A percentile compares a stretch with the other conserved stretches of the same genome.
Evolutionary conservation across 805 yeast species (phyloP).

Genomic region (Candida ponderosae): DNA sequence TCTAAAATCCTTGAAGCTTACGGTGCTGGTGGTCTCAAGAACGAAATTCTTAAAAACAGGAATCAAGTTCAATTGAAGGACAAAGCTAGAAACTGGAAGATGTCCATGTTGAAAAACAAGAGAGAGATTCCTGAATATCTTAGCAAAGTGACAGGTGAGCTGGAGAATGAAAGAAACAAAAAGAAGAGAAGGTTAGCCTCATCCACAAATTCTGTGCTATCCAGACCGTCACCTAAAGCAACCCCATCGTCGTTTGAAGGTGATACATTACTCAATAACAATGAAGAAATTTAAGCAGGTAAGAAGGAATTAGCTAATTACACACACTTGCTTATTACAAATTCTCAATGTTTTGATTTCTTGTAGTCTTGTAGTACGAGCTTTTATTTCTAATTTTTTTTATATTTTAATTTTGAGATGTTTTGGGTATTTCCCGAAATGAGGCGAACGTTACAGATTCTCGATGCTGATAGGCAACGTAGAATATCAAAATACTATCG

Average conservation of each 20-base stretch:
- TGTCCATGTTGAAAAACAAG: conserved; percentile 71
- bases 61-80: conserved; percentile 91
- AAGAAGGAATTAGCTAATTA: no score
- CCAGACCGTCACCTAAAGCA: background rate
- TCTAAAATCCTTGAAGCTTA: conserved; percentile 80
- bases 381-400: no score
- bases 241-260: background rate
- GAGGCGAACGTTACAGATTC: conserved; percentile 5
- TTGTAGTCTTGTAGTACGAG: no score
- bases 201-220: background rate
- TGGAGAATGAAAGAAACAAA: conserved; percentile 36
- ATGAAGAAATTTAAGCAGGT: no score
- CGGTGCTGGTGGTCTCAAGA: conserved; percentile 88
- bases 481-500: no score
- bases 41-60: conserved; percentile 79
- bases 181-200: background rate
- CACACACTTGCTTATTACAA: no score
- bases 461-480: no score
- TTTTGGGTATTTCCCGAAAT: conserved; percentile 1
- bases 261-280: no score
- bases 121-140: conserved; percentile 75
- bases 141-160: conserved; percentile 80
- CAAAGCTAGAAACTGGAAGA: conserved; percentile 93
- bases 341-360: no score
- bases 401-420: no score